Conservation (phyloP, 768 basidiomycete genomes). For the Phylloporus sp. region DNA sequence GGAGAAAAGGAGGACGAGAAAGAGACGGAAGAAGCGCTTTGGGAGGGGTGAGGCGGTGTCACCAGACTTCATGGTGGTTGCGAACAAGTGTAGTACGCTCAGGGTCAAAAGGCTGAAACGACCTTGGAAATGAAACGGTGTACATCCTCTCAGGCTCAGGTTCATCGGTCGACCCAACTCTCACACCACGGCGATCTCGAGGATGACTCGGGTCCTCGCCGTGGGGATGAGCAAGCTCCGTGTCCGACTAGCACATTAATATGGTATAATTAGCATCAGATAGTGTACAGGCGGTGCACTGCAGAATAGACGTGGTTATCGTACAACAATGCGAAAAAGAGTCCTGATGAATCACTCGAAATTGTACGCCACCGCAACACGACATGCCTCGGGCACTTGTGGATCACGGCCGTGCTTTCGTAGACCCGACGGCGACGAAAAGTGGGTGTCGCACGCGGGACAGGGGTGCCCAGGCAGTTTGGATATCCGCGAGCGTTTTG, state of each 20-base stretch:
- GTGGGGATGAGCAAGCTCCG: background rate
- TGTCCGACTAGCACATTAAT: constrained; percentile 24
- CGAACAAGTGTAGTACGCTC: too few relatives aligned
- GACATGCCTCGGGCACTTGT: constrained; percentile 63
- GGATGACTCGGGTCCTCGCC: background rate
- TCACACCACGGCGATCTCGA: constrained; percentile 3
- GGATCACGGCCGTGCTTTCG: constrained; percentile 56
- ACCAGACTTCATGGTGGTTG: too few relatives aligned
- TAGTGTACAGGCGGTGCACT: constrained; percentile 26
- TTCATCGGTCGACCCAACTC: background rate
- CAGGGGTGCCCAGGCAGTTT: constrained; percentile 55
- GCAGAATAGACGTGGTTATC: constrained; percentile 29
- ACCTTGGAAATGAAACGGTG: too few relatives aligned
- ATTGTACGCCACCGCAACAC: constrained; percentile 68
- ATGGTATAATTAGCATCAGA: constrained; percentile 34
- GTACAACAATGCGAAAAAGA: constrained; percentile 22
- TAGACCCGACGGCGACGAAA: constrained; percentile 55
- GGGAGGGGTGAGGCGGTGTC: background rate
- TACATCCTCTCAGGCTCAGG: too few relatives aligned
- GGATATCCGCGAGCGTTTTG: constrained; percentile 53
- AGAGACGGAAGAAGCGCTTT: constrained; percentile 11
- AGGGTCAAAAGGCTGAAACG: too few relatives aligned
- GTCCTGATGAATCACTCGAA: constrained; percentile 45
- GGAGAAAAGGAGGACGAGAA: constrained; percentile 10
- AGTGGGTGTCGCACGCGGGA: constrained; percentile 71